A percentile compares a stretch with the other conserved stretches of the same genome.
Conservation (phyloP, 805 yeast species). For the Saturnispora mendoncae region DNA sequence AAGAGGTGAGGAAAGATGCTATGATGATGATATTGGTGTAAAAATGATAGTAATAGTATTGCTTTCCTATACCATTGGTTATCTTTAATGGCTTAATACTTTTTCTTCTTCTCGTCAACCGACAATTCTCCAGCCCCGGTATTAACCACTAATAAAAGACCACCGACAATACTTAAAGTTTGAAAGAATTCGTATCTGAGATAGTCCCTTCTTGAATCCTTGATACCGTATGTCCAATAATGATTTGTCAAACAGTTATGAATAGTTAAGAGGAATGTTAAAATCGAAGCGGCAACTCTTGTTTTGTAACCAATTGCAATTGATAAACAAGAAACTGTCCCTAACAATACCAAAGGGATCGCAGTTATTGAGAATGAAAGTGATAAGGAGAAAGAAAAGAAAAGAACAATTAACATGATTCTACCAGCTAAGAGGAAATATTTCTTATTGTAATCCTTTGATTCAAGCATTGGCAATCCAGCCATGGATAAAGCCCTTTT, state of each 20-base stretch:
- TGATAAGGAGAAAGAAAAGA: slow-evolving; percentile 74
- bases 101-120: slow-evolving; percentile 89
- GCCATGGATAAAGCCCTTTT: slow-evolving; percentile 60
- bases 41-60: no score
- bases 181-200: slow-evolving; percentile 91
- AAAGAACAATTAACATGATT: slow-evolving; percentile 72
- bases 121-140: slow-evolving; percentile 96
- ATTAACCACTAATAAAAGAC: slow-evolving; percentile 78
- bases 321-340: slow-evolving; percentile 60
- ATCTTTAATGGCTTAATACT: slow-evolving; percentile 8
- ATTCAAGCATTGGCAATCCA: slow-evolving; percentile 65
- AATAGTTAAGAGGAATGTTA: slow-evolving; percentile 59
- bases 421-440: slow-evolving; percentile 84
- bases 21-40: no score
- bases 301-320: slow-evolving; percentile 92
- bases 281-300: slow-evolving; percentile 68
- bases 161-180: slow-evolving; percentile 91
- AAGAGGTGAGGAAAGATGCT: no score
- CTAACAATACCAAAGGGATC: slow-evolving; percentile 55
- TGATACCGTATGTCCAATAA: slow-evolving; percentile 72
- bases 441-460: slow-evolving; percentile 60
- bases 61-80: no score
- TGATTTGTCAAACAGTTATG: slow-evolving; percentile 78
- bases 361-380: slow-evolving; percentile 64
- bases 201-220: slow-evolving; percentile 76